Base-by-base conservation (phyloP, 139 green algal species). In the Volvox reticuliferus region DNA sequence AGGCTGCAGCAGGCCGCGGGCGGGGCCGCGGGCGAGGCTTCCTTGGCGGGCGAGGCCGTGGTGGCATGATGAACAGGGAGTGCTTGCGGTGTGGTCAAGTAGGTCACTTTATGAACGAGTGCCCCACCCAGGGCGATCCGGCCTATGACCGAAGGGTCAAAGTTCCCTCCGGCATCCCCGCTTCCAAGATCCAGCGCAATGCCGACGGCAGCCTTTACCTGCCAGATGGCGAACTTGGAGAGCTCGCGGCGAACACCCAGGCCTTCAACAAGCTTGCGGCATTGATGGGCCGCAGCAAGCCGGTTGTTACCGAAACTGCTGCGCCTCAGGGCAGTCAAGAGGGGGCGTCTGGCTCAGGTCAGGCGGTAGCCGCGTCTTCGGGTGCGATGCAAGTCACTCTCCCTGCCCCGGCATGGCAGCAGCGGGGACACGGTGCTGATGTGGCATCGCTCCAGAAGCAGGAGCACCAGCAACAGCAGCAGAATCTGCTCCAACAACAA, bases 81-180 rank as follows among this genome's bases (percentile, higher is more conserved):
- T 96, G 95, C 91, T 75, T 87, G 32, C 88, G 94, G 30, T 97
- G 95, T 89, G 93, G 91, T 5, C 73, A 92, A 65, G 68, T 50
- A 2, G 95, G 94, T 3, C 85, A 94, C 93, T 97, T 89, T 65
- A 88, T 95, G 20, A 88, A 93, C 55, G 93, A 98, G 88, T 98
- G 97, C 92, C 96, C 97, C n/a, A 97, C 96, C 1, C 80, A 93
- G 30, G 93, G 93, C 44, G 94, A 97, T 79, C 94, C 96, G 1
- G 84, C 61, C 3, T 93, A 80, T 22, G 87, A 93, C 76, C 75
- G 68, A 37, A 61, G 75, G 32, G 16, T 89, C 36, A 86, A 89
- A 12, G 65, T 79, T 35, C 83, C 92, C 1, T 82, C 86, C 0
- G 92, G 92, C 37, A 94, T 94, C 61, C 92, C 92, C 17, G 28